Conservation (phyloP, 2,329 filamentous ascomycete species). For the Penicillium sp. region DNA sequence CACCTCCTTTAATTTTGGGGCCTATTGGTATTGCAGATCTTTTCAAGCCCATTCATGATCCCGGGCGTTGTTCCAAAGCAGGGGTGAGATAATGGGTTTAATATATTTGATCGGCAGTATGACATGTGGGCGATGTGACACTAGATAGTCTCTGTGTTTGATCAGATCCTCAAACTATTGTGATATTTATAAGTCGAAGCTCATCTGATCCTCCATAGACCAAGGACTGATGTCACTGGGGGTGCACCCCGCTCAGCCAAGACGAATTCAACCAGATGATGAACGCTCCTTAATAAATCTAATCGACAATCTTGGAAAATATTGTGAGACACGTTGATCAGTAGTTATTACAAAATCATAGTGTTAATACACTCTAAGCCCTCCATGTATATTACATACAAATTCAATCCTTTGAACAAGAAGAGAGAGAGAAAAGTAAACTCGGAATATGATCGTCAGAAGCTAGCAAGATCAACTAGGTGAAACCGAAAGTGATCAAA, state of each 20-base stretch:
- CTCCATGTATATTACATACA: neutral
- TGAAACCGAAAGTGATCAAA: neutral
- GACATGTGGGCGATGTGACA: neutral
- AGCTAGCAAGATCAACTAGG: neutral
- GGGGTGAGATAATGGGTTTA: neutral
- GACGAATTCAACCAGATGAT: neutral
- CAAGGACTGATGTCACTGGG: neutral
- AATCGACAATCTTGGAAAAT: neutral
- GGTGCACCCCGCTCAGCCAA: conserved; percentile 3
- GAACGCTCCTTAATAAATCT: neutral
- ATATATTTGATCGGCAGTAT: neutral
- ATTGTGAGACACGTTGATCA: neutral
- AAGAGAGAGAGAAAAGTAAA: neutral
- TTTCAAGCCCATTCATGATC: neutral
- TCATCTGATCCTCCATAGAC: neutral
- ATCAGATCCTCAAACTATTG: too few relatives aligned
- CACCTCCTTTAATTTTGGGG: neutral
- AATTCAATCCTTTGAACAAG: neutral
- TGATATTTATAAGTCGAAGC: neutral
- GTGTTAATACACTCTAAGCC: neutral
- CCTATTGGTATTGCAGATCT: neutral
- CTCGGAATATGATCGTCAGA: neutral
- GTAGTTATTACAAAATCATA: neutral
- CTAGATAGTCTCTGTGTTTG: too few relatives aligned
- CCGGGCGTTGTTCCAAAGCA: neutral